A percentile compares a stretch with the other conserved stretches of the same genome.
Evolutionary conservation across 1,284 basidiomycete genomes (phyloP).

Genomic region (Omphalotus olearius): DNA sequence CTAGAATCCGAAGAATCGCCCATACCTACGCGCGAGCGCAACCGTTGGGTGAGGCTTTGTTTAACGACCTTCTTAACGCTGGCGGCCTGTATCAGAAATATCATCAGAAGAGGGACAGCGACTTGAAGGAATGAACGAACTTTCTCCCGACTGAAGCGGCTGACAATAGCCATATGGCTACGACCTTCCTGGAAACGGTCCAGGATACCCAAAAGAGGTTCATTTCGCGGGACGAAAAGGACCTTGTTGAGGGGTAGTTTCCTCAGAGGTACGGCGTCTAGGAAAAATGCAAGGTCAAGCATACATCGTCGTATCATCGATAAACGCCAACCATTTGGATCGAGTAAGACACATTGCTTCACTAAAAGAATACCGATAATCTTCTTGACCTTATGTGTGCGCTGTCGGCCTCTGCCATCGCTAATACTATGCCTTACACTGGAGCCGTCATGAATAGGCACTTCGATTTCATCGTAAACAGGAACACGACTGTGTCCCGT

Average conservation of each 20-base stretch:
- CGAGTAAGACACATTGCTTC: conserved; percentile 85
- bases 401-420: conserved; percentile 15
- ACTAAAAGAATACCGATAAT: conserved; percentile 81
- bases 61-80: conserved; percentile 70
- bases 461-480: conserved; percentile 70
- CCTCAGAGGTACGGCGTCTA: conserved; percentile 75
- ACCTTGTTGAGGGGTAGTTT: conserved; percentile 82
- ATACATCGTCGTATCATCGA: background rate
- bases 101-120: background rate
- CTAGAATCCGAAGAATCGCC: conserved; percentile 46
- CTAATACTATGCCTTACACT: background rate
- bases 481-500: conserved; percentile 80
- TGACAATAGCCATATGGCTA: conserved; percentile 90
- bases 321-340: conserved; percentile 66
- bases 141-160: conserved; percentile 55
- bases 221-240: conserved; percentile 81
- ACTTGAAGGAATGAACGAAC: conserved; percentile 22
- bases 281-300: conserved; percentile 1
- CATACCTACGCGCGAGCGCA: conserved; percentile 61
- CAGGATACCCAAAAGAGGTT: conserved; percentile 81
- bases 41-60: conserved; percentile 65
- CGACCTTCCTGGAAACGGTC: conserved; percentile 91
- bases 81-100: conserved; percentile 42
- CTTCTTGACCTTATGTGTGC: conserved; percentile 60
- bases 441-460: conserved; percentile 35